Evolutionary conservation across 495 filamentous ascomycete genomes (phyloP).

Genomic region (Haplographium delicatum): DNA sequence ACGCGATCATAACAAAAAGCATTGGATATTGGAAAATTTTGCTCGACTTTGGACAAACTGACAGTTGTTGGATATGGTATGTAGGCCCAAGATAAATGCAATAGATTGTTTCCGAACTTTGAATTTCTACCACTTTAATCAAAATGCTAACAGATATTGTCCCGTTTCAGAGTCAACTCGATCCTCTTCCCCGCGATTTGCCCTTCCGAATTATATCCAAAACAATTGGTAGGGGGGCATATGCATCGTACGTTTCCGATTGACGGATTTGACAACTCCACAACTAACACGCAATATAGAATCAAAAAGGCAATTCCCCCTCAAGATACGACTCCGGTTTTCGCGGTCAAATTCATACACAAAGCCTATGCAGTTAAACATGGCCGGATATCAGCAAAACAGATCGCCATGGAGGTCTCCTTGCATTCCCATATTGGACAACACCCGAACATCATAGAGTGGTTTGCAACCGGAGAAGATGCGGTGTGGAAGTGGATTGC

Average conservation of each 20-base stretch:
- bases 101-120: background rate
- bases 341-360: conserved; percentile 98
- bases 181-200: conserved; percentile 77
- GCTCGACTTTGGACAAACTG: background rate
- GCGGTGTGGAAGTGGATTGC: conserved; percentile 93
- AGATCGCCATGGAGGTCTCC: conserved; percentile 82
- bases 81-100: conserved; percentile 12
- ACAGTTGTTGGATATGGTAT: conserved; percentile 24
- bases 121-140: conserved; percentile 9
- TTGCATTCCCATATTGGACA: conserved; percentile 82
- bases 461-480: conserved; percentile 84
- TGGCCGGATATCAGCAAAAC: conserved; percentile 82
- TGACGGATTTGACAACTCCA: too few relatives aligned
- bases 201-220: conserved; percentile 94
- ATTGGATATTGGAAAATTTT: conserved; percentile 23
- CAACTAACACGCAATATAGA: too few relatives aligned
- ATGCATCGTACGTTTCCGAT: conserved; percentile 75
- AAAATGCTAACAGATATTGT: conserved; percentile 33
- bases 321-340: conserved; percentile 63
- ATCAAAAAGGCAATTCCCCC: conserved; percentile 89
- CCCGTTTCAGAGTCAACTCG: conserved; percentile 69
- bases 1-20: conserved; percentile 21
- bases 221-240: conserved; percentile 93
- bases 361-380: conserved; percentile 86
- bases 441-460: conserved; percentile 90